These are phyloP conservation scores for Phaseolus coccineus DNA, from an alignment of 331 rosid species.

Conservation along the genomic window DNA sequence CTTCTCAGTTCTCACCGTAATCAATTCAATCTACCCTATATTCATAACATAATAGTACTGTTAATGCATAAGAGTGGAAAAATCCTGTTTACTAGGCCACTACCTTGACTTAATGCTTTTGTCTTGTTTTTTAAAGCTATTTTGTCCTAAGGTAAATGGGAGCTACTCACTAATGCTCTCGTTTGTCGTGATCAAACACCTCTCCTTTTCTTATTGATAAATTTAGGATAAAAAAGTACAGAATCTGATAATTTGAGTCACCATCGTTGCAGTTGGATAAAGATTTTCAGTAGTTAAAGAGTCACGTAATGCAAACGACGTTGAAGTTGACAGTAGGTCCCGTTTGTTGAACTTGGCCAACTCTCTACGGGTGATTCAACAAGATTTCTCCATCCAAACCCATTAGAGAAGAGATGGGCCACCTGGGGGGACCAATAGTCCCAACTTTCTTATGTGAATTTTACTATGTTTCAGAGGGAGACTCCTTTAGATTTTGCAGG, in stretches of 20 bases:
- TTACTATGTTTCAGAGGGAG: background rate
- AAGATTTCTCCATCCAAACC: constrained; percentile 53
- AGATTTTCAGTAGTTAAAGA: constrained; percentile 12
- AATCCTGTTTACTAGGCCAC: background rate
- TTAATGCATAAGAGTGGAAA: background rate
- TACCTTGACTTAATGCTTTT: background rate
- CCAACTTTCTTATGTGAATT: constrained; percentile 48
- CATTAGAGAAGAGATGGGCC: constrained; percentile 34
- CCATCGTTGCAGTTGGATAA: constrained; percentile 6
- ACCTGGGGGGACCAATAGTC: constrained; percentile 44
- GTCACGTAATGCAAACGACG: background rate
- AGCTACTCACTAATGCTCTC: background rate
- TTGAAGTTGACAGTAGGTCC: constrained; percentile 50
- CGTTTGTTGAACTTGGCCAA: constrained; percentile 51
- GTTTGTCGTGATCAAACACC: constrained; percentile 20
- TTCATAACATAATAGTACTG: background rate
- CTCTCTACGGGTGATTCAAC: constrained; percentile 46
- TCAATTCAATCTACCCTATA: background rate
- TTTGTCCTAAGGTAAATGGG: constrained; percentile 6
- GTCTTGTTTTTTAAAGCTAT: background rate
- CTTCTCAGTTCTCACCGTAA: background rate
- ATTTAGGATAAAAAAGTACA: background rate
- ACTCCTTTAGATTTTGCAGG: background rate
- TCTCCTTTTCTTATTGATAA: background rate
- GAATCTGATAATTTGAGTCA: background rate